Base-by-base conservation (phyloP, 2,329 filamentous ascomycete species). In the Triangularia verruculosa region DNA sequence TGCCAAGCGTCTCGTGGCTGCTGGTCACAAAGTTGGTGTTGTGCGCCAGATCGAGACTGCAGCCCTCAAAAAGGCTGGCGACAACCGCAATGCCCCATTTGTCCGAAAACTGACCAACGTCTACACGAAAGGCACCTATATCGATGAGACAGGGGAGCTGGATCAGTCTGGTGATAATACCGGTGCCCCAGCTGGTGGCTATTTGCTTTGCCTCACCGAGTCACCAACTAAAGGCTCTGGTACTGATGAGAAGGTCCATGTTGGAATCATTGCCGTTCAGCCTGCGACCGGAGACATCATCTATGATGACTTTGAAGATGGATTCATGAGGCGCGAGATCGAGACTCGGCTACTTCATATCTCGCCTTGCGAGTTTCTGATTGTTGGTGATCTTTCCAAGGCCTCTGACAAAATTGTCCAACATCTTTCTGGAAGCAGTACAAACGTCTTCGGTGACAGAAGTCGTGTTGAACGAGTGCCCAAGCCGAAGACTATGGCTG, bases 41-140 rank as follows among this genome's bases (percentile, higher is more conserved):
- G 94, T 99, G 9, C 85, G 94, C 27, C 95, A 99, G 76, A 82
- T 97, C 27, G 95, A 99, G 77, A 99, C 95, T 0, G 95, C 95
- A 2, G 95, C 95, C 0, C 80, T 99, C 65, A 99, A 99, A 75
- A 96, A 96, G 67, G 95, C 88, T 1, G 94, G 95, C 53, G 93
- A 97, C 74, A 99, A 98, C 76, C 87, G 92, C 63, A 97, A 97
- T 73, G 86, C 93, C 0, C 93, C 95, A 0, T 99, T 99, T 71
- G 86, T 92, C 39, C 88, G 95, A 34, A 95, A 96, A 71, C 86
- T 99, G 71, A 98, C 95, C 15, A 97, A 96, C 72, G 83, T 99
- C 6, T 99, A 99, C 77, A 99, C 95, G 8, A 99, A 98, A 76
- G 95, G 93, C 52, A 99, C 95, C 2, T 99, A 98, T 71, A 89